Evolutionary conservation across 164 flowering plant species (phyloP).

Genomic region (Vitis rupestris): DNA sequence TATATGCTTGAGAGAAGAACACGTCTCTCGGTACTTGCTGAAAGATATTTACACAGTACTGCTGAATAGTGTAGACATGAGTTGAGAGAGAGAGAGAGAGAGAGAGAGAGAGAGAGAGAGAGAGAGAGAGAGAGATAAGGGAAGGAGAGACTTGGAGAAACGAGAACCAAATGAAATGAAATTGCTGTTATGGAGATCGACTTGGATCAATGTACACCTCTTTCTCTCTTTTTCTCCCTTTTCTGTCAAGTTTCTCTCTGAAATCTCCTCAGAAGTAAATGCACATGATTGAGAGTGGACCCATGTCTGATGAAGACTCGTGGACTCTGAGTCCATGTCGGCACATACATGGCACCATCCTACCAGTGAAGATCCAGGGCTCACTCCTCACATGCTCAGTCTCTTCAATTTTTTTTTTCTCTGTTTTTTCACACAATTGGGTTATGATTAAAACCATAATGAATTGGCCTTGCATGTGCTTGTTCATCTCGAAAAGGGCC

Average conservation of each 20-base stretch:
- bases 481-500: too few species aligned
- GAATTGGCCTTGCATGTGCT: too few species aligned
- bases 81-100: background rate
- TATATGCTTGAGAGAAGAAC: slow-evolving; percentile 30
- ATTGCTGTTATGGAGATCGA: background rate
- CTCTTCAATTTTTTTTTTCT: background rate
- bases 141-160: slow-evolving; percentile 29
- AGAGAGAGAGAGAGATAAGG: slow-evolving; percentile 7
- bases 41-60: background rate
- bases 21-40: slow-evolving; percentile 31
- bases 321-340: slow-evolving; percentile 14
- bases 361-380: too few species aligned
- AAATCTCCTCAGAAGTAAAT: slow-evolving; percentile 2
- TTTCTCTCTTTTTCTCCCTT: background rate
- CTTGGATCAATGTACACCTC: slow-evolving; percentile 8
- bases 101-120: background rate
- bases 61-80: background rate
- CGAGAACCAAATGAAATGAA: slow-evolving; percentile 23
- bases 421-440: too few species aligned
- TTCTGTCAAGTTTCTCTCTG: background rate
- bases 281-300: slow-evolving; percentile 17
- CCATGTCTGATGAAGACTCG: slow-evolving; percentile 2
- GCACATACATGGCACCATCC: slow-evolving; percentile 20
- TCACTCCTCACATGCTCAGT: slow-evolving; percentile 7
- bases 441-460: too few species aligned